These are phyloP conservation scores for Lichtheimia hyalospora DNA, from an alignment of 371 early-diverging fungal species.

Conservation along the genomic window DNA sequence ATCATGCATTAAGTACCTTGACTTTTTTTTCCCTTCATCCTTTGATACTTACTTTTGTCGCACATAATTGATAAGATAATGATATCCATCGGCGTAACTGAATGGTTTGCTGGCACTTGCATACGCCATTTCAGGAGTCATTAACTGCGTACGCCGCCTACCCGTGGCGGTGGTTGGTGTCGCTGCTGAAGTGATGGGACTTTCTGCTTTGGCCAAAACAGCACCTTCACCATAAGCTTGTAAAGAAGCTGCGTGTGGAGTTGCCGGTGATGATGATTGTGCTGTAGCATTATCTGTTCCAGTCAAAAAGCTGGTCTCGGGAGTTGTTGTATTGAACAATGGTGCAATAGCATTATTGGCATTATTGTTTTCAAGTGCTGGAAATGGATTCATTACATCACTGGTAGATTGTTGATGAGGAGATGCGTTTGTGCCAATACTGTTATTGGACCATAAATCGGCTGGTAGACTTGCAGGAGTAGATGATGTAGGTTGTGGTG, in stretches of 20 bases:
- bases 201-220: conserved; percentile 42
- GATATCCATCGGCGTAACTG: conserved; percentile 89
- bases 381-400: background rate
- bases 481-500: background rate
- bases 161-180: conserved; percentile 21
- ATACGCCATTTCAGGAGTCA: conserved; percentile 45
- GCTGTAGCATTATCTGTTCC: background rate
- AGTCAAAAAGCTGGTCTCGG: no score
- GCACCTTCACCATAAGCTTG: conserved; percentile 45
- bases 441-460: no score
- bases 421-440: background rate
- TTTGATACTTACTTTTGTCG: conserved; percentile 58
- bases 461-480: no score
- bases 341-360: conserved; percentile 4
- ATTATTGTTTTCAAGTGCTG: conserved; percentile 3
- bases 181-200: conserved; percentile 21
- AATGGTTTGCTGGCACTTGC: conserved; percentile 61
- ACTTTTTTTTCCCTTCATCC: no score
- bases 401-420: background rate
- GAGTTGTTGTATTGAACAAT: background rate
- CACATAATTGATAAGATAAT: conserved; percentile 76
- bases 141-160: conserved; percentile 32
- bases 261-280: background rate
- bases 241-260: conserved; percentile 23
- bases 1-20: background rate